Evolutionary conservation across 2,329 filamentous ascomycete genomes (phyloP), one percentile per base, ranked within the genome.

Genomic region (Passalora sequoiae): DNA sequence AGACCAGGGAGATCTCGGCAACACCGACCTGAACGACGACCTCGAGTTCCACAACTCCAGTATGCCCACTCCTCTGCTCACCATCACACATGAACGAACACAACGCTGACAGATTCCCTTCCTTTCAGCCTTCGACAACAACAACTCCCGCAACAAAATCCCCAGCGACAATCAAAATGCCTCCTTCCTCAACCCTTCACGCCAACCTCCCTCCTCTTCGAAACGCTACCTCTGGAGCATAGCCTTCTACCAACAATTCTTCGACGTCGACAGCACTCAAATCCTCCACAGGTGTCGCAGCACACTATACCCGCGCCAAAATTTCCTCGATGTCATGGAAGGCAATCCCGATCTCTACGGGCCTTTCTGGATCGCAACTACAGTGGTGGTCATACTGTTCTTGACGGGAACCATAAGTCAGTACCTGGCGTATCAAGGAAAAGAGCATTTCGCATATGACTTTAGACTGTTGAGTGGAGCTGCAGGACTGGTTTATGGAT

Each of bases 341-440:
- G 92, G 92, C 15, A 97, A 97, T 65, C 87, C 92, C 1, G 92
- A 98, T 62, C 72, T 98, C 24, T 98, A 98, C 72, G 91, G 91
- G 1, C 92, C 92, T 1, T 89, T 97, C 63, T 98, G 92, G 92
- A 97, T 98, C 69, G 92, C 92, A 7, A 97, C 92, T 0, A 97
- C 92, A 0, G 92, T 98, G 7, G 84, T 98, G 9, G 78, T 98
- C 51, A 97, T 98, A 47, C 70, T 98, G 22, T 98, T 98, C 69
- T 66, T 98, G 32, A 92, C 91, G 1, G 92, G 92, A 9, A 97
- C 92, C 0, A 95, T 98, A 53, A 94, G 84, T 62, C 84, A 92
- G 67, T 97, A 94, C 66, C 71, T 96, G 38, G 80, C 85, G 19
- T 76, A 76, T 17, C 78, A 77, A 31, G 77, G 79, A 41, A 76